Base-by-base conservation (phyloP, 768 basidiomycete genomes). In the Lentinula guzmanii region DNA sequence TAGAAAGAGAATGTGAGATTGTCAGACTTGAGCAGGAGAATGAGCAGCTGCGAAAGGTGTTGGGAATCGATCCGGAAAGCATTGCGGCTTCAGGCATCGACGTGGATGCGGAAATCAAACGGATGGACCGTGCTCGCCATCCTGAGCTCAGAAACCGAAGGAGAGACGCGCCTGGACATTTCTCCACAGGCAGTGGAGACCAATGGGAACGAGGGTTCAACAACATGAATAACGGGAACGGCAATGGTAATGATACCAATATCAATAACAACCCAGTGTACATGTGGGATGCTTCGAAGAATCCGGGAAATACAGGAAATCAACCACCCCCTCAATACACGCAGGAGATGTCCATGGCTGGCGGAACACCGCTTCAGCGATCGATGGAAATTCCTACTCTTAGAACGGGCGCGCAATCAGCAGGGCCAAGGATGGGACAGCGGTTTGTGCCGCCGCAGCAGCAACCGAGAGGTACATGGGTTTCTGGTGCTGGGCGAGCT, bases 1-100 rank as follows among this genome's bases (percentile, higher is more conserved):
- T 88, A 62, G 91, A 93, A 71, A 83, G 97, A 63, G 96, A 98
- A 71, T 75, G 77, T 63, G 97, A 98, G 75, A 92, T 99, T 57
- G 68, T 80, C 9, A 82, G 95, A 53, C 75, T 99, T 46, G 87
- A 89, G 71, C 76, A 76, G 54, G 96, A 98, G 75, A 99, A 99
- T 69, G 81, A 83, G 48, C 81, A 85, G 60, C 75, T 99, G 54
- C 79, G 96, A 54, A 79, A 79, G 67, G 70, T 90, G 73, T 76
- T 99, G 51, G 86, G 83, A 16, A 93, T 98, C 63, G 89, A 91
- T 71, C 71, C 77, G 39, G 79, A 72, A 28, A 79, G 76, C 43
- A 76, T 89, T 58, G 72, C 73, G 1, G 80, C 79, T 48, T 79
- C 77, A 50, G 85, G 87, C 8, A 74, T 89, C 45, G 75, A 72